Percentiles rank a stretch among this genome's conserved stretches.
Conservation (phyloP, 2,329 filamentous ascomycete genomes). For the Fusarium sp. region DNA sequence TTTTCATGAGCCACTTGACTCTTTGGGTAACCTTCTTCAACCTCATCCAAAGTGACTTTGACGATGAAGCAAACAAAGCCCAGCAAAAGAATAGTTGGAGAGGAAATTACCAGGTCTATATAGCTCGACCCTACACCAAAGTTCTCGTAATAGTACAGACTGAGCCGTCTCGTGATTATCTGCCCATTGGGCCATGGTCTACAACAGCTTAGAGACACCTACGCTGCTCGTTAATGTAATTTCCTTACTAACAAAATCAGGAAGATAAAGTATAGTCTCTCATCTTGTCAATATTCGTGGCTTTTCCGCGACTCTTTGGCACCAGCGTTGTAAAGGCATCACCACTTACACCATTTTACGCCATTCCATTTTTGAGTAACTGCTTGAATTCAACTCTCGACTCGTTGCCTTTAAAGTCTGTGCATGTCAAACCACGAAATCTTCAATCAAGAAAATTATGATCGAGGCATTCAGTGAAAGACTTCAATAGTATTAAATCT, state of each 20-base stretch:
- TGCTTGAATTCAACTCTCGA: background rate
- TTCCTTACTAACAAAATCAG: background rate
- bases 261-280: too few relatives aligned
- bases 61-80: background rate
- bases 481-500: background rate
- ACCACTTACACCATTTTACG: background rate
- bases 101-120: too few relatives aligned
- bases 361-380: background rate
- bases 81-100: background rate
- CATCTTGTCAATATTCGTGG: background rate
- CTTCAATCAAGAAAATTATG: background rate
- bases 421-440: slow-evolving; percentile 4
- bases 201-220: background rate
- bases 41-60: background rate
- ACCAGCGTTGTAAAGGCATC: background rate
- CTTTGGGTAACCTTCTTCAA: background rate
- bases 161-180: background rate
- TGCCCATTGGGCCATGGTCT: background rate
- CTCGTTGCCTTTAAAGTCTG: background rate
- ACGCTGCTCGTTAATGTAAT: background rate
- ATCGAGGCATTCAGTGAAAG: background rate
- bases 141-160: too few relatives aligned
- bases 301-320: too few relatives aligned
- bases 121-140: too few relatives aligned
- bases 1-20: background rate